These are phyloP conservation scores for Dothistroma pini DNA, from an alignment of 2,329 filamentous ascomycete species.

Conservation along the genomic window DNA sequence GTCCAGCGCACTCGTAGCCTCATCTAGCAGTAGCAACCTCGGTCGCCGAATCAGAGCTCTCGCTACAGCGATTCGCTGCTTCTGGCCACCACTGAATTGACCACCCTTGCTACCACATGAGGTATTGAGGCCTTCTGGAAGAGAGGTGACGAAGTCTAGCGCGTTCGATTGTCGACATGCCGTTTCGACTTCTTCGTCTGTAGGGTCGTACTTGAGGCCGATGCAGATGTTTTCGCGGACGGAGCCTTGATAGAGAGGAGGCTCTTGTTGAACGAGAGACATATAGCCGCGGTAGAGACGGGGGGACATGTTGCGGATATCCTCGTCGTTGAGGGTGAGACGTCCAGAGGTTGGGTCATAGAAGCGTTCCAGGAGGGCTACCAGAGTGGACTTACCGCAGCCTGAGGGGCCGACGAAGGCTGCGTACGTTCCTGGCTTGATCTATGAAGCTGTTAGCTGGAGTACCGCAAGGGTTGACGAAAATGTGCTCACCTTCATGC, in stretches of 20 bases:
- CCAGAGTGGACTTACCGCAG: constrained; percentile 47
- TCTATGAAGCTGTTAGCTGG: constrained; percentile 5
- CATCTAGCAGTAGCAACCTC: constrained; percentile 54
- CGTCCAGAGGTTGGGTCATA: constrained; percentile 42
- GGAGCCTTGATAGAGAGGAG: constrained; percentile 63
- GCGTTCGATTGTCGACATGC: constrained; percentile 53
- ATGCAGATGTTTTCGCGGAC: constrained; percentile 57
- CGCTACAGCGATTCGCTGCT: constrained; percentile 55
- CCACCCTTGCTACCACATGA: constrained; percentile 49
- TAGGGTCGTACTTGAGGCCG: constrained; percentile 40
- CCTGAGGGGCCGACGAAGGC: constrained; percentile 49
- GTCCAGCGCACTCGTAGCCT: constrained; percentile 60
- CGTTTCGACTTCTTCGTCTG: constrained; percentile 42
- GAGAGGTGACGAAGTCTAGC: constrained; percentile 50
- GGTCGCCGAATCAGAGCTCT: constrained; percentile 53
- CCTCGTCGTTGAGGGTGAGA: constrained; percentile 52
- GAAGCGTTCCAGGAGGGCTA: constrained; percentile 47
- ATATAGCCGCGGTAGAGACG: constrained; percentile 61
- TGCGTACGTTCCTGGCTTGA: constrained; percentile 39
- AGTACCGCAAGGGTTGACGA: background rate
- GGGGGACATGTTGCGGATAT: constrained; percentile 58
- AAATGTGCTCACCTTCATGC: constrained; percentile 18
- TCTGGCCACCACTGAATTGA: constrained; percentile 53
- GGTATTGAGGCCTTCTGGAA: constrained; percentile 51
- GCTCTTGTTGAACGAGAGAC: constrained; percentile 71